Base-by-base conservation (phyloP, 495 filamentous ascomycete species). In the Aspergillus ostianus region DNA sequence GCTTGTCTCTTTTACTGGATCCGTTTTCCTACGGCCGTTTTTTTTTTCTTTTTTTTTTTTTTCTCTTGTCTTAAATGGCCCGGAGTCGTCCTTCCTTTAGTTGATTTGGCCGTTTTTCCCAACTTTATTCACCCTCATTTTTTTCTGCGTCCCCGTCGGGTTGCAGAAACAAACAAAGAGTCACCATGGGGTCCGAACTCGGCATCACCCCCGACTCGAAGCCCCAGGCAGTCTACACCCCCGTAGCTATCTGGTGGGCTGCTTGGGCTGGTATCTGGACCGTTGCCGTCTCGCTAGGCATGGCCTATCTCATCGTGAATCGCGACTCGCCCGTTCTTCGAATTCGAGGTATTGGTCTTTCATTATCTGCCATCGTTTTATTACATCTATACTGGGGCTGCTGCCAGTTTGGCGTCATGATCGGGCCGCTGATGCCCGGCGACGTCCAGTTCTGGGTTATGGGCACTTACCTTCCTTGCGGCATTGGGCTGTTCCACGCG, bases 401-500 rank as follows among this genome's bases (percentile, higher is more conserved):
- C 13, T 79, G 84, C 47, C 79, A 90, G 61, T 75, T 87, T 30
- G 84, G 81, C 12, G 85, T 84, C 63, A 79, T 84, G 27, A 61
- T 84, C 21, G 89, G 89, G 13, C 72, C 84, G 2, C 62, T 80
- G 7, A 81, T 86, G 56, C 83, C 85, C 0, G 86, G 84, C 50
- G 73, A 74, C 29, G 66, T 72, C 18, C 80, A 89, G 66, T 92
- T 81, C 71, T 92, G 88, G 87, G 78, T 90, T 67, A 92, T 92
- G 89, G 81, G 85, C 53, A 80, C 85, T 47, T 87, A 83, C 68
- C 76, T 91, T 30, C 89, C 89, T 4, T 80, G 85, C 26, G 88
- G 89, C 27, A 82, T 91, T 61, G 87, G 84, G 18, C 70, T 90
- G 3, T 91, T 91, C 71, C 87, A 90, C 64, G 89, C 83, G 46